phyloP scores from a whole-genome alignment of 208 protist genomes.

The Crithidia bombi region DNA sequence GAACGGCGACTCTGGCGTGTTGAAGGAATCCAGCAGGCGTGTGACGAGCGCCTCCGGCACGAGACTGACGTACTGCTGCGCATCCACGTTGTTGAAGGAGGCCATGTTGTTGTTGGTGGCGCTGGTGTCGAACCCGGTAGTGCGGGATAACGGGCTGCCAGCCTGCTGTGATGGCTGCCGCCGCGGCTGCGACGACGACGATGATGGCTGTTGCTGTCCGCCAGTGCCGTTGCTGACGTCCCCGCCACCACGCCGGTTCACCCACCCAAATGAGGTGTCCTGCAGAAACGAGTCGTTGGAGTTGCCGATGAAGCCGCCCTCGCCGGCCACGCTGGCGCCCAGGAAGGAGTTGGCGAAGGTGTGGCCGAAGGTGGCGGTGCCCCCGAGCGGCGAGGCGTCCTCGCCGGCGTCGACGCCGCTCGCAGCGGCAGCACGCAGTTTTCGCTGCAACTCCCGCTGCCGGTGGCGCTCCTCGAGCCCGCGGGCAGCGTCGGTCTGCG shows the following conservation, averaged over 20 bases:
- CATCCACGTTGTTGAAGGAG: background rate
- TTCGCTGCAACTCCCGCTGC: slow-evolving; percentile 20
- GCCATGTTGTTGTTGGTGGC: background rate
- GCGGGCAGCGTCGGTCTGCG: slow-evolving; percentile 30
- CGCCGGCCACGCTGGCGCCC: slow-evolving; percentile 17
- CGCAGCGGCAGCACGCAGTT: slow-evolving; percentile 11
- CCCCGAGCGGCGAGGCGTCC: slow-evolving; percentile 5
- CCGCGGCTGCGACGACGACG: slow-evolving; percentile 1
- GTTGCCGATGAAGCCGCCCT: slow-evolving; percentile 41
- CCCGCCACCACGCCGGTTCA: slow-evolving; percentile 9
- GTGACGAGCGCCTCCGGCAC: slow-evolving; percentile 35
- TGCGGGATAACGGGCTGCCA: background rate
- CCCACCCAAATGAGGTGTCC: slow-evolving; percentile 24
- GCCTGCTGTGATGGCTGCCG: slow-evolving; percentile 3
- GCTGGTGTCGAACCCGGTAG: background rate
- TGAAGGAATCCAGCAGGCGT: slow-evolving; percentile 65
- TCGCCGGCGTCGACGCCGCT: slow-evolving; percentile 18
- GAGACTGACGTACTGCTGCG: slow-evolving; percentile 7
- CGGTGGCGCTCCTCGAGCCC: slow-evolving; percentile 22
- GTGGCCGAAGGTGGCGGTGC: background rate
- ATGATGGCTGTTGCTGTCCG: background rate
- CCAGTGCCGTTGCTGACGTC: background rate
- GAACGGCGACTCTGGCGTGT: slow-evolving; percentile 60
- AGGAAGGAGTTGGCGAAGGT: slow-evolving; percentile 15
- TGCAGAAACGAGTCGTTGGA: slow-evolving; percentile 39